Percentiles rank a stretch among this genome's conserved stretches.
Conservation (phyloP, 768 basidiomycete species). For the Mycena metata region DNA sequence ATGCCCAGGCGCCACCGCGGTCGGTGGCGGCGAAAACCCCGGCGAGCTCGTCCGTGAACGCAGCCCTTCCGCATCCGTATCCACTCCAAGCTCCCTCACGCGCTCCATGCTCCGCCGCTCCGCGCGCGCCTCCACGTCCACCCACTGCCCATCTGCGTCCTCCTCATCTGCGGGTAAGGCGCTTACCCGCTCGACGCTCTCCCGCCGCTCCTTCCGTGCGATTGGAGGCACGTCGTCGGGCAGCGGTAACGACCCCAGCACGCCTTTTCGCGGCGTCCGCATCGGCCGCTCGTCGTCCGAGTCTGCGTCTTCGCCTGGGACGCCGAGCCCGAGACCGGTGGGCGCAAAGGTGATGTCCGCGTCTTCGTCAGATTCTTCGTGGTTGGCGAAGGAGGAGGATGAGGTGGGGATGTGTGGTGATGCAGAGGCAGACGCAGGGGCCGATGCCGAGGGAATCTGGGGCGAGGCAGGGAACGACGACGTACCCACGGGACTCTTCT, state of each 20-base stretch:
- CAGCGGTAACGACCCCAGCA: background rate
- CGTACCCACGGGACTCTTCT: constrained; percentile 31
- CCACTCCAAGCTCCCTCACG: background rate
- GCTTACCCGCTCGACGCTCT: too few species aligned
- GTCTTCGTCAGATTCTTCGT: background rate
- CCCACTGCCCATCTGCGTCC: too few species aligned
- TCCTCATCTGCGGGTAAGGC: too few species aligned
- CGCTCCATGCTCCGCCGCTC: background rate
- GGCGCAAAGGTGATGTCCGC: constrained; percentile 15
- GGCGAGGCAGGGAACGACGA: constrained; percentile 26
- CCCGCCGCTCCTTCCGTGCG: too few species aligned
- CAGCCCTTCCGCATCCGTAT: too few species aligned
- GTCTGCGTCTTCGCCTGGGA: background rate
- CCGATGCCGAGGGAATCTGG: background rate
- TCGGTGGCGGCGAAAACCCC: constrained; percentile 24
- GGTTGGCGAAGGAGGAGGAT: background rate
- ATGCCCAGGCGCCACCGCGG: background rate
- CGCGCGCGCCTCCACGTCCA: background rate
- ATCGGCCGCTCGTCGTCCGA: background rate
- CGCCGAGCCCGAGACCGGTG: background rate
- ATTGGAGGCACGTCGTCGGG: background rate
- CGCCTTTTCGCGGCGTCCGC: constrained; percentile 19
- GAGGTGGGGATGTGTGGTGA: background rate
- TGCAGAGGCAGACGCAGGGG: constrained; percentile 11
- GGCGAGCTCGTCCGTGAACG: constrained; percentile 21